Evolutionary conservation across 257 asterid genomes (phyloP).

Genomic region (Lavandula angustifolia): DNA sequence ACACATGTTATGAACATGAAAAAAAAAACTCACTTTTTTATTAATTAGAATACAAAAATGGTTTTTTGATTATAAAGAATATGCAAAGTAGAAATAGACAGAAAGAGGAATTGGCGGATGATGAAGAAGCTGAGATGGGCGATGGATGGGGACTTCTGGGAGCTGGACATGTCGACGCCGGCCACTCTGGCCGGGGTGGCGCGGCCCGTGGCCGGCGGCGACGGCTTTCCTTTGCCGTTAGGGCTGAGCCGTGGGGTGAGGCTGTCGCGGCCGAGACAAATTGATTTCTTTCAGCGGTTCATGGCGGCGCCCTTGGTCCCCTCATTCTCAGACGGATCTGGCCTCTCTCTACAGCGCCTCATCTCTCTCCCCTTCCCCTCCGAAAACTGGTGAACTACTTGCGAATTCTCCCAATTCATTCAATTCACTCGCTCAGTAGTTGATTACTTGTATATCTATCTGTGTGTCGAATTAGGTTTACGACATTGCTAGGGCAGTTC

Average conservation of each 20-base stretch:
- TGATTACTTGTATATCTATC: not conserved
- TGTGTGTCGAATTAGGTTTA: conserved; percentile 44
- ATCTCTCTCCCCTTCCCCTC: conserved; percentile 60
- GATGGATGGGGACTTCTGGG: conserved; percentile 80
- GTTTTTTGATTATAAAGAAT: too few relatives aligned
- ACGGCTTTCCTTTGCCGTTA: conserved; percentile 44
- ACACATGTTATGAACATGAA: too few relatives aligned
- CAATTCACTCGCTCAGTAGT: not conserved
- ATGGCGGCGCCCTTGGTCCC: conserved; percentile 83
- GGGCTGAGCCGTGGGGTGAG: conserved; percentile 65
- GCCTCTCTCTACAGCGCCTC: conserved; percentile 63
- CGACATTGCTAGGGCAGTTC: conserved; percentile 64
- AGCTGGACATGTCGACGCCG: conserved; percentile 74
- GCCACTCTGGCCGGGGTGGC: conserved; percentile 69
- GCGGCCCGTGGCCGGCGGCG: conserved; percentile 49
- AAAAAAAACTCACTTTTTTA: too few relatives aligned
- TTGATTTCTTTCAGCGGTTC: conserved; percentile 86
- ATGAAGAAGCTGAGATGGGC: conserved; percentile 89
- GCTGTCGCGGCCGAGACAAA: conserved; percentile 68
- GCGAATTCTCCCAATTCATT: not conserved
- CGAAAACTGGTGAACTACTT: conserved; percentile 50
- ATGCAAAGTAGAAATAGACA: too few relatives aligned
- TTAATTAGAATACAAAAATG: too few relatives aligned
- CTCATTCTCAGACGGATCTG: conserved; percentile 49
- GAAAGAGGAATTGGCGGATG: not conserved